phyloP scores from a whole-genome alignment of 208 protist species.

The Acanthamoeba castellanii region DNA sequence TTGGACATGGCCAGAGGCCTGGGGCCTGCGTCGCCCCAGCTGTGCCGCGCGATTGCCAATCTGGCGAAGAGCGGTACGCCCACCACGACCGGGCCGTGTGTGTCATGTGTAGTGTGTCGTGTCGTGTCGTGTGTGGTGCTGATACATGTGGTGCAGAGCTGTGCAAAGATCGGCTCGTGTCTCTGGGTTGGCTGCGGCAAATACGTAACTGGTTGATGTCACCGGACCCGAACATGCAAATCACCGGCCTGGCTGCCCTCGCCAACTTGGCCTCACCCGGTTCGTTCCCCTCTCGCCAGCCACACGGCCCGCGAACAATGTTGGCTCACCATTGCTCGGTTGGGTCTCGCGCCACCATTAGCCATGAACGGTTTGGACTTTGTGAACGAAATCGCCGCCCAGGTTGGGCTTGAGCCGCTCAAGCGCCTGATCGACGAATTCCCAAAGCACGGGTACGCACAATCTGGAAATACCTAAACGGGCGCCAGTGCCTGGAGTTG shows the following conservation, averaged over 20 bases:
- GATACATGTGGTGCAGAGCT: background rate
- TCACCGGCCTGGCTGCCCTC: background rate
- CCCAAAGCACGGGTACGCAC: background rate
- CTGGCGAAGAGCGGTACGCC: constrained; percentile 9
- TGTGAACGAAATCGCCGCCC: background rate
- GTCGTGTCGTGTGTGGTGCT: background rate
- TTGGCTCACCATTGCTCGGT: background rate
- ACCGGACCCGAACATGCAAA: background rate
- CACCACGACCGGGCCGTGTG: background rate
- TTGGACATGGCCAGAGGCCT: background rate
- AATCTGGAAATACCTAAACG: background rate
- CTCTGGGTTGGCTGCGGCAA: background rate
- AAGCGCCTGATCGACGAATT: background rate
- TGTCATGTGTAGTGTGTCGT: background rate
- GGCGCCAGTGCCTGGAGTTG: background rate
- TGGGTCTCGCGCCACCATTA: background rate
- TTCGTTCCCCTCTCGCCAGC: background rate
- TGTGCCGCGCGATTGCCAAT: constrained; percentile 4
- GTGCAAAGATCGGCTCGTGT: constrained; percentile 3
- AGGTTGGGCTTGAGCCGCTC: constrained; percentile 28
- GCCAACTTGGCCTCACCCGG: constrained; percentile 36
- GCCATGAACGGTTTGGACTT: constrained; percentile 13
- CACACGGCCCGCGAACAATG: background rate
- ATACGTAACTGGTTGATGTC: background rate
- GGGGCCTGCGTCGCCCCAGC: background rate